Evolutionary conservation across 2,329 filamentous ascomycete genomes (phyloP).

Genomic region (Trichoderma breve): DNA sequence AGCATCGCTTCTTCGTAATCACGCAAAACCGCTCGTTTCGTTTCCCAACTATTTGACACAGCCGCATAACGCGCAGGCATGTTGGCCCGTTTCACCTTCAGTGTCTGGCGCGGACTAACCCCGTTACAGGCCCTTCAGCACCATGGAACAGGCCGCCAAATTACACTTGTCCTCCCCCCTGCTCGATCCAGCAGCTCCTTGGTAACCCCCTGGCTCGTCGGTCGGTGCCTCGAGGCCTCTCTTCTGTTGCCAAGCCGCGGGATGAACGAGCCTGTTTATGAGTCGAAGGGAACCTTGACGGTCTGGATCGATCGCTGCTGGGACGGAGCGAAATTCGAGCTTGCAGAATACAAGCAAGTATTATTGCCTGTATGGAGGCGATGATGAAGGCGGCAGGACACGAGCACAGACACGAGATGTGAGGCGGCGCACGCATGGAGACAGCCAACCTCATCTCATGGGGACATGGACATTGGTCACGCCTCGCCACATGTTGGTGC

Average conservation of each 20-base stretch:
- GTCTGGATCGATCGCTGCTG: not conserved
- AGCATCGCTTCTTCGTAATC: not conserved
- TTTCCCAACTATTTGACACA: not conserved
- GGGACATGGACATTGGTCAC: not conserved
- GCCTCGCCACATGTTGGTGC: not conserved
- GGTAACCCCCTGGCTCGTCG: not conserved
- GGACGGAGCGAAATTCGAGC: not conserved
- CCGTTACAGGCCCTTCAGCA: not conserved
- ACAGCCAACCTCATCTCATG: not conserved
- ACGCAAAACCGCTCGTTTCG: not conserved
- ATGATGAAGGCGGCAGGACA: not conserved
- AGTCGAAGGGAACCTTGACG: not conserved
- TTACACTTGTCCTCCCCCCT: not conserved
- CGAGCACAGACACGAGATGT: not conserved
- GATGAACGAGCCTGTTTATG: not conserved
- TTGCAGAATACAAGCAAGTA: not conserved
- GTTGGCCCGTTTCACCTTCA: conserved; percentile 5
- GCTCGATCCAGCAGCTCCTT: not conserved
- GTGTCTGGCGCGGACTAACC: not conserved
- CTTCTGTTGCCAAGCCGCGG: not conserved
- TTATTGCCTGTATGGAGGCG: not conserved
- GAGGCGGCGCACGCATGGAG: not conserved
- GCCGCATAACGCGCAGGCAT: not conserved
- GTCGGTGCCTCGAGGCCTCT: not conserved
- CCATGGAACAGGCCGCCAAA: not conserved